These are phyloP conservation scores for Aspergillus versicolor DNA, from an alignment of 2,329 filamentous ascomycete species.

Conservation along the genomic window DNA sequence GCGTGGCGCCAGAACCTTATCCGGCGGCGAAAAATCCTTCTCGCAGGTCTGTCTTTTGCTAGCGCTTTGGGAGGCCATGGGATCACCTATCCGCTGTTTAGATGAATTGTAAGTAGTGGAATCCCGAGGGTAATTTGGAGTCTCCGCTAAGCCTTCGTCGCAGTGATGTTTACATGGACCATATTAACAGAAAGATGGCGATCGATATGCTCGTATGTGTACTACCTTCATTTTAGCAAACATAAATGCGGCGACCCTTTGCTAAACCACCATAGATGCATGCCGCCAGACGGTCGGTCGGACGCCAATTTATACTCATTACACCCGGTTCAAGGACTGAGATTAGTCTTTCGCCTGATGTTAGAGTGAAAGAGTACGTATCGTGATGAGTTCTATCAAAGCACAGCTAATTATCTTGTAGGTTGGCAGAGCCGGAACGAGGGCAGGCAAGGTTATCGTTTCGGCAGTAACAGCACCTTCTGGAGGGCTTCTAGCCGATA, in stretches of 20 bases:
- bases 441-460: constrained; percentile 43
- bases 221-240: not conserved
- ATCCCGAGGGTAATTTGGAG: not conserved
- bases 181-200: constrained; percentile 87
- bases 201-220: constrained; percentile 82
- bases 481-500: not conserved
- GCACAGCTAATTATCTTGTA: constrained; percentile 16
- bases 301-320: constrained; percentile 92
- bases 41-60: constrained; percentile 92
- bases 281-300: constrained; percentile 81
- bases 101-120: constrained; percentile 72
- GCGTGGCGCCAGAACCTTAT: constrained; percentile 85
- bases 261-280: constrained; percentile 58
- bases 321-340: constrained; percentile 79
- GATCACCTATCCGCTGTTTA: constrained; percentile 86
- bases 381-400: not conserved
- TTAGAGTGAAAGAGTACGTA: constrained; percentile 45
- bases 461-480: constrained; percentile 8
- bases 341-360: constrained; percentile 46
- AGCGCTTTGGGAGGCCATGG: constrained; percentile 97
- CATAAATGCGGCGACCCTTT: not conserved
- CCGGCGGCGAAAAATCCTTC: constrained; percentile 96
- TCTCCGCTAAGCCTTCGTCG: not conserved
- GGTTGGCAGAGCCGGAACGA: constrained; percentile 46
- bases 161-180: constrained; percentile 97